Percentiles rank a stretch among this genome's conserved stretches.
Evolutionary conservation across 306 rosid species (phyloP).

Genomic region (Malus orientalis): DNA sequence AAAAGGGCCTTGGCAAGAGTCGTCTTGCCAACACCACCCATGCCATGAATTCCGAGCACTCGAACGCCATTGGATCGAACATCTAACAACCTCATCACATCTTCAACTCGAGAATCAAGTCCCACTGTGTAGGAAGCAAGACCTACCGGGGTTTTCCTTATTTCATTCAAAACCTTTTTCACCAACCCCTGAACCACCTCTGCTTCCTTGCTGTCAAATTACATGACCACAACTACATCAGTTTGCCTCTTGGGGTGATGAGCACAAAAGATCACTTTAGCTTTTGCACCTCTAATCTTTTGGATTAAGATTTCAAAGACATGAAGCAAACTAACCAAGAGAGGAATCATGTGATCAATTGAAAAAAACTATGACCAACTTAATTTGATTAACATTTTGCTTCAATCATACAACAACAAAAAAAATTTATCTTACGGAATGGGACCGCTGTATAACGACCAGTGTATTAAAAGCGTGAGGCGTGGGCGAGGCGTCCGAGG

Average conservation of each 20-base stretch:
- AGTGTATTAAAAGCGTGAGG: too few species aligned
- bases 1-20: slow-evolving; percentile 49
- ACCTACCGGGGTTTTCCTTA: too few species aligned
- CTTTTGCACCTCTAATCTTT: too few species aligned
- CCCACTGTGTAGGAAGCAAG: slow-evolving; percentile 39
- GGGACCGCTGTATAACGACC: too few species aligned
- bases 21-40: slow-evolving; percentile 56
- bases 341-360: too few species aligned
- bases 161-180: background rate
- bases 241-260: background rate
- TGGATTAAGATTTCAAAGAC: too few species aligned
- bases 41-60: slow-evolving; percentile 43
- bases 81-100: slow-evolving; percentile 14
- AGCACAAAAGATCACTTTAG: background rate
- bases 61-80: slow-evolving; percentile 28
- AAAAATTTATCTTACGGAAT: too few species aligned
- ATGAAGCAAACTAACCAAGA: too few species aligned
- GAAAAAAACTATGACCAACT: too few species aligned
- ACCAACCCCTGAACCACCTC: slow-evolving; percentile 20
- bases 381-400: too few species aligned
- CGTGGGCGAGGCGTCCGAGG: too few species aligned
- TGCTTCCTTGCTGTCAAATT: slow-evolving; percentile 17
- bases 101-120: slow-evolving; percentile 31
- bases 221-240: background rate
- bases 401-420: too few species aligned